phyloP scores from a whole-genome alignment of 768 basidiomycete species.

The Xerocomus potaroensis region DNA sequence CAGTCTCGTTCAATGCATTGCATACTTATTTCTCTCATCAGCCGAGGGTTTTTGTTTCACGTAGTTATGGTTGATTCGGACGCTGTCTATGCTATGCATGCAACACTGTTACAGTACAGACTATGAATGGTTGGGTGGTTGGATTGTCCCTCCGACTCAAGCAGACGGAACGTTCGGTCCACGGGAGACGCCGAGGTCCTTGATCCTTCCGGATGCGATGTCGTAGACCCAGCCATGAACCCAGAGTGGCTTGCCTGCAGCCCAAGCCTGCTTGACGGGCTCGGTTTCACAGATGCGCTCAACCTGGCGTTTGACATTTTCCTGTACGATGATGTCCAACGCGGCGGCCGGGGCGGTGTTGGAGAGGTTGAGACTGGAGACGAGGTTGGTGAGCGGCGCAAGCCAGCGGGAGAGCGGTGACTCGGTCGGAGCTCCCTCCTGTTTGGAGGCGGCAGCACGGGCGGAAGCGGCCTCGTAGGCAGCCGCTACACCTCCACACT shows the following conservation, averaged over 20 bases:
- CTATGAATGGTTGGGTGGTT: too few species aligned
- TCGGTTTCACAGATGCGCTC: constrained; percentile 45
- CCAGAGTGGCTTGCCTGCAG: constrained; percentile 37
- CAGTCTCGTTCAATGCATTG: not conserved
- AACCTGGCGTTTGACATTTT: constrained; percentile 57
- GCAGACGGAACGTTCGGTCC: not conserved
- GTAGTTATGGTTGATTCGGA: constrained; percentile 15
- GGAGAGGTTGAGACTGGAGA: constrained; percentile 41
- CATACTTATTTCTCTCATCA: not conserved
- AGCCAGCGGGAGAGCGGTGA: constrained; percentile 69
- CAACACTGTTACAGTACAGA: not conserved
- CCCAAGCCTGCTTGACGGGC: constrained; percentile 45
- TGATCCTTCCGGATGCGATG: constrained; percentile 52
- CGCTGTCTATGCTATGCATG: constrained; percentile 11
- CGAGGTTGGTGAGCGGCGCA: constrained; percentile 54
- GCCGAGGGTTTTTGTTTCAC: not conserved
- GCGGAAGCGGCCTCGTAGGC: constrained; percentile 40
- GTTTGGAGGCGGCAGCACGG: constrained; percentile 5
- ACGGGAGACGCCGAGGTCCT: constrained; percentile 50
- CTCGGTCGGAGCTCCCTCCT: constrained; percentile 11
- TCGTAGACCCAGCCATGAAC: constrained; percentile 80
- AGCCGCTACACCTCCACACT: constrained; percentile 73
- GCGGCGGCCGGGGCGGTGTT: constrained; percentile 34
- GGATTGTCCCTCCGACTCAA: too few species aligned
- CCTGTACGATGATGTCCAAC: constrained; percentile 47